Evolutionary conservation across 1,284 basidiomycete species (phyloP), one percentile per base, ranked within the genome.

Genomic region (Pseudomicrostroma phylloplanum): DNA sequence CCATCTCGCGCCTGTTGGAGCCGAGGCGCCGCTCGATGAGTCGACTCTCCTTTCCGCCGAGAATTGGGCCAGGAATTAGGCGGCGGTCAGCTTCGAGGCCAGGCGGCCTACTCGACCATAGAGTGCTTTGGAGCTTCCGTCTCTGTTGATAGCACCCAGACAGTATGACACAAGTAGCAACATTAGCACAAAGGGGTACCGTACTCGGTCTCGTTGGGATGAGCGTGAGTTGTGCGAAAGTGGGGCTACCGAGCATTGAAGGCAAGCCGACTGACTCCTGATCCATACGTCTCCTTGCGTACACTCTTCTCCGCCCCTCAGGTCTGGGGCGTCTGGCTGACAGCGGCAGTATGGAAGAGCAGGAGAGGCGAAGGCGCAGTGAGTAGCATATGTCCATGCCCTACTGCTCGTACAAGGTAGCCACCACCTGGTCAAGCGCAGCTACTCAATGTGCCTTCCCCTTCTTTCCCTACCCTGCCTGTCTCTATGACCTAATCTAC

Each of bases 311-410:
- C 40, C 53, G 21, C 6, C 9, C 6, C 17, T 13, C 56, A 75
- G 73, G 59, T 75, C 36, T 75, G 72, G 72, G 73, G 73, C 25
- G 30, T 75, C 26, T 75, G 73, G 73, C 70, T 74, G 39, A 75
- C 72, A 43, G 73, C 63, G 46, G 73, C 73, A 6, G 73, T 75
- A 3, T 75, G 70, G 67, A 75, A 75, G 68, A 72, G 69, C 41
- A 65, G 72, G 60, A 66, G 73, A 48, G 73, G 67, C 51, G 72
- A 74, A 30, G 60, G 67, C 9, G 36, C 65, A 36, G 73, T 75
- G 63, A 62, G 71, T 71, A 17, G 21, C 51, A 23, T 19, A 25
- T 25, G 17, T 8, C 25, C 13, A 13, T 15, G n/a, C 6, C 7
- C 51, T 25, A 2, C 7, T 21, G 21, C 21, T 6, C 3, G 6